Evolutionary conservation across 306 rosid species (phyloP).

Genomic region (Ceratonia siliqua): DNA sequence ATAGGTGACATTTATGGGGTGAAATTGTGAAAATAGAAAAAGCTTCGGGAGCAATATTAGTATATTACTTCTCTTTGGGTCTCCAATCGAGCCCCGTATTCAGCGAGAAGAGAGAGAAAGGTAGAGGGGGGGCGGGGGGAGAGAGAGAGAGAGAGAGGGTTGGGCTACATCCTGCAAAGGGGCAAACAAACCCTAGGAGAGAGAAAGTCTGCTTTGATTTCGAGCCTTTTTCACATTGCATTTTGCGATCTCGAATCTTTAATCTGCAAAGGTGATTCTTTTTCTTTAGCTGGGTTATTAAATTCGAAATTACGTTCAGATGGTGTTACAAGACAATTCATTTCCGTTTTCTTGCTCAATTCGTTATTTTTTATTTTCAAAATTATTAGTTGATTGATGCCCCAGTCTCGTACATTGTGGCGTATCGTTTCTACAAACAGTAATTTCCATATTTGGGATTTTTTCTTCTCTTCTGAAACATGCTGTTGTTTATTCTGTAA

Average conservation of each 20-base stretch:
- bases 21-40: slow-evolving; percentile 25
- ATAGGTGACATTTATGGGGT: slow-evolving; percentile 15
- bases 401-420: slow-evolving; percentile 34
- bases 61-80: slow-evolving; percentile 24
- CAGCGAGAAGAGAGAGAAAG: slow-evolving; percentile 45
- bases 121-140: background rate
- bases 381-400: slow-evolving; percentile 26
- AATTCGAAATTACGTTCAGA: background rate
- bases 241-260: slow-evolving; percentile 71
- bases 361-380: slow-evolving; percentile 21
- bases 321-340: slow-evolving; percentile 38
- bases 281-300: background rate
- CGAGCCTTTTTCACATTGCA: slow-evolving; percentile 50
- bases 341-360: slow-evolving; percentile 34
- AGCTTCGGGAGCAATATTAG: slow-evolving; percentile 22
- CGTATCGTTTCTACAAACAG: slow-evolving; percentile 33
- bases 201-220: slow-evolving; percentile 40
- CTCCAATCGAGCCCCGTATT: slow-evolving; percentile 35
- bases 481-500: slow-evolving; percentile 16
- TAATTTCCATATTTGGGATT: slow-evolving; percentile 10
- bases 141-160: slow-evolving; percentile 40
- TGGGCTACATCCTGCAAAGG: slow-evolving; percentile 26
- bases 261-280: slow-evolving; percentile 48
- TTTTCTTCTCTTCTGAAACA: background rate
- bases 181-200: slow-evolving; percentile 59